phyloP scores from a whole-genome alignment of 2,329 filamentous ascomycete genomes.

The Tolypocladium tropicale region DNA sequence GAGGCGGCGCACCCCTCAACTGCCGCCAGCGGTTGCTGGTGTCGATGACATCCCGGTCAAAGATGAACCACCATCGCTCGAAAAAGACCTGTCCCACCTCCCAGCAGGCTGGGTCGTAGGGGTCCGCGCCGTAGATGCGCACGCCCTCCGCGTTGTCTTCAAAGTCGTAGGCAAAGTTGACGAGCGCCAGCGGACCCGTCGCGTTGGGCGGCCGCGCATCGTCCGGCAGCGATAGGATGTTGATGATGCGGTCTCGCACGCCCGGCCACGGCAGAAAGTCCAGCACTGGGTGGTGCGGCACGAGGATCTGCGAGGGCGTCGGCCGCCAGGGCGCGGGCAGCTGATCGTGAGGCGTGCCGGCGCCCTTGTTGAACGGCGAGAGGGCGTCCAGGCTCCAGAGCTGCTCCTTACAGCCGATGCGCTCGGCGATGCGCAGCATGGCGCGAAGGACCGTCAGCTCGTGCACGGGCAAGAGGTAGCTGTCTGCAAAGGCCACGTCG shows the following conservation, averaged over 20 bases:
- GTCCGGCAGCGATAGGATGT: conserved; percentile 37
- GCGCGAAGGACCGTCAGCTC: conserved; percentile 38
- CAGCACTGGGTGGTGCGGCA: conserved; percentile 46
- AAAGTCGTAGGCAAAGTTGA: conserved; percentile 45
- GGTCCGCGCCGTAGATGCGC: conserved; percentile 37
- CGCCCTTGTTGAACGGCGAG: conserved; percentile 33
- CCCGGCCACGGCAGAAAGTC: conserved; percentile 49
- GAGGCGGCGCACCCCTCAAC: conserved; percentile 30
- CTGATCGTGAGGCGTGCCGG: conserved; percentile 19
- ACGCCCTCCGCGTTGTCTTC: conserved; percentile 44
- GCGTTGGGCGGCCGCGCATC: conserved; percentile 35
- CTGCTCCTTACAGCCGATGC: conserved; percentile 29
- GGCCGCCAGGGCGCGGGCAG: conserved; percentile 39
- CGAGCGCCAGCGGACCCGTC: conserved; percentile 33
- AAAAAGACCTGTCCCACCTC: conserved; percentile 50
- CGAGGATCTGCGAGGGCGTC: conserved; percentile 34
- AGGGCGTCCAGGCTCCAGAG: conserved; percentile 35
- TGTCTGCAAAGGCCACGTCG: conserved; percentile 28
- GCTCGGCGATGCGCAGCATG: conserved; percentile 33
- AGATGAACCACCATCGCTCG: conserved; percentile 50
- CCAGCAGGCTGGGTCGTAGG: conserved; percentile 38
- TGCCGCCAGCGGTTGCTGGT: conserved; percentile 41
- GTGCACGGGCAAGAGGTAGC: conserved; percentile 36
- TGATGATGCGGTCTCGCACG: conserved; percentile 41
- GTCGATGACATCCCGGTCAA: conserved; percentile 42